Percentiles rank a stretch among this genome's conserved stretches.
phyloP scores from a whole-genome alignment of 73 alveolate genomes.

The Stentor roeselii region DNA sequence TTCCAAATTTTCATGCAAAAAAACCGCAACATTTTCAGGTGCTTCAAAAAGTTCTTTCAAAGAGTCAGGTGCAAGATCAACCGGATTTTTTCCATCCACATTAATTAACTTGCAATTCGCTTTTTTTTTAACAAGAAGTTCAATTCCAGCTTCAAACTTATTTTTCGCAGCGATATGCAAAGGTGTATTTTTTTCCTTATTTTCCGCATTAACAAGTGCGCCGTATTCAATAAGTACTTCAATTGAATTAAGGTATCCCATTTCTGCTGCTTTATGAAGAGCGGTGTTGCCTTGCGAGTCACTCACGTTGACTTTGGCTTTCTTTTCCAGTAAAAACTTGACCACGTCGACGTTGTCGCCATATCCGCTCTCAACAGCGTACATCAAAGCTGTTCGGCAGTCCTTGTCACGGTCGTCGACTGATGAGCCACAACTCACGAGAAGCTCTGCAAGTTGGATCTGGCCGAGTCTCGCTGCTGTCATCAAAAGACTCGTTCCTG shows the following conservation, averaged over 20 bases:
- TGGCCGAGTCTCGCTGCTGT: slow-evolving; percentile 44
- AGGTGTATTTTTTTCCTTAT: slow-evolving; percentile 23
- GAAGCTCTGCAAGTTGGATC: slow-evolving; percentile 35
- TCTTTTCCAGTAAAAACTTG: slow-evolving; percentile 23
- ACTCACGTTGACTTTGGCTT: slow-evolving; percentile 40
- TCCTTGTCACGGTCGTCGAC: slow-evolving; percentile 40
- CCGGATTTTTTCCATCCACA: slow-evolving; percentile 14
- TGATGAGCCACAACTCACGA: slow-evolving; percentile 30
- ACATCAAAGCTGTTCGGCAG: slow-evolving; percentile 35
- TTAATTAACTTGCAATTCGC: slow-evolving; percentile 2
- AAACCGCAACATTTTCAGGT: too few relatives aligned
- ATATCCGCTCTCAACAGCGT: slow-evolving; percentile 36
- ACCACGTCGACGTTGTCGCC: slow-evolving; percentile 53
- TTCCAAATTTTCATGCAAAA: background rate
- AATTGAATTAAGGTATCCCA: slow-evolving; percentile 28
- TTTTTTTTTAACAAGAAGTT: slow-evolving; percentile 24
- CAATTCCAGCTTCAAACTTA: slow-evolving; percentile 29
- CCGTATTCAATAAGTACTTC: slow-evolving; percentile 33
- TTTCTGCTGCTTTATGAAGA: slow-evolving; percentile 38
- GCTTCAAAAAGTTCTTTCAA: background rate
- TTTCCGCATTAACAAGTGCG: slow-evolving; percentile 25
- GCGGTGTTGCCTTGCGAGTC: slow-evolving; percentile 46
- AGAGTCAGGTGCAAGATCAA: background rate
- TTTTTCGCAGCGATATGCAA: slow-evolving; percentile 38
- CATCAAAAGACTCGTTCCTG: slow-evolving; percentile 43